Evolutionary conservation across 2,329 filamentous ascomycete genomes (phyloP).

Genomic region (Colletotrichum godetiae): DNA sequence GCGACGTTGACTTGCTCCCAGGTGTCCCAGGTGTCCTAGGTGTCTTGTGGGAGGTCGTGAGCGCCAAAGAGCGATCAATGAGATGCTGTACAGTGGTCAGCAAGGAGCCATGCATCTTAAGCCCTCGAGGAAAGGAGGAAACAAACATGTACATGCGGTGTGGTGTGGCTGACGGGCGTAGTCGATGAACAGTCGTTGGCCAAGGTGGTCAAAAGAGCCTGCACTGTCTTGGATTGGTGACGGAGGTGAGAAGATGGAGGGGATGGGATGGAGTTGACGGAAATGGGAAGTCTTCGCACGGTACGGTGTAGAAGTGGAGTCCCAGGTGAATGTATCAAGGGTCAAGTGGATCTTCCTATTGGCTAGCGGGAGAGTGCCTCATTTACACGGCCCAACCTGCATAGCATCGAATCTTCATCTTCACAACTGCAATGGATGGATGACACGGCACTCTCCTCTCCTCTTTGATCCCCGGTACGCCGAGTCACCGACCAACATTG

Average conservation of each 20-base stretch:
- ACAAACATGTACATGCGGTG: constrained; percentile 17
- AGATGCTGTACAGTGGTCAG: neutral
- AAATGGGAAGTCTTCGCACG: neutral
- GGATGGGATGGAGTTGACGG: neutral
- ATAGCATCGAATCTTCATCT: neutral
- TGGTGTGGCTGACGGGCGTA: neutral
- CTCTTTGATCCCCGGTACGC: too few species aligned
- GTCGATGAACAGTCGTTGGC: constrained; percentile 1
- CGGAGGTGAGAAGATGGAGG: neutral
- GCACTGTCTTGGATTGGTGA: constrained; percentile 15
- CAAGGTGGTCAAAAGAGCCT: neutral
- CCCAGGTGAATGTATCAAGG: neutral
- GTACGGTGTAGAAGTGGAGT: constrained; percentile 31
- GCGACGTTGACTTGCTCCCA: neutral
- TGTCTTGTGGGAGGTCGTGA: neutral
- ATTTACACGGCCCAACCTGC: neutral
- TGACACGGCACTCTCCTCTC: neutral
- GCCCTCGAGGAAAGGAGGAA: constrained; percentile 21
- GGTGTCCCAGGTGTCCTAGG: neutral
- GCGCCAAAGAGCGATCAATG: neutral
- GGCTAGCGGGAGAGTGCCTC: neutral
- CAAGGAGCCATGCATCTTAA: neutral
- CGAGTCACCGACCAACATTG: neutral
- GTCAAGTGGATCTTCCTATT: neutral
- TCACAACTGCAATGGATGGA: neutral